phyloP scores from a whole-genome alignment of 1,139 yeast genomes.

The Maudiozyma humilis region DNA sequence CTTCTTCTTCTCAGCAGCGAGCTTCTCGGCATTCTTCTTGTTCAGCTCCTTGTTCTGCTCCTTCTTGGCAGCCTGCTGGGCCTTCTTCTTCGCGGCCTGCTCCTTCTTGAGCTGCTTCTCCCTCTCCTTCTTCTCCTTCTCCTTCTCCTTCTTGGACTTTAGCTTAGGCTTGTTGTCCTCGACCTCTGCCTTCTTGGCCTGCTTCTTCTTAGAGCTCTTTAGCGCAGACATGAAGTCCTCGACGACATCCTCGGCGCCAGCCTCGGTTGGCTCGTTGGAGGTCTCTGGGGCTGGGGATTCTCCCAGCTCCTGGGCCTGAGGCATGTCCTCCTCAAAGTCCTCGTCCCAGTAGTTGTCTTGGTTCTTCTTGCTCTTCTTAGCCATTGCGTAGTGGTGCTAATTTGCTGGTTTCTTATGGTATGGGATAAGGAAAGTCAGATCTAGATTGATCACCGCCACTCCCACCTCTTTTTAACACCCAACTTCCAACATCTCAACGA shows the following conservation, averaged over 20 bases:
- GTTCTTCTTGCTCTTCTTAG: conserved; percentile 41
- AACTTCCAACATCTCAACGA: not conserved
- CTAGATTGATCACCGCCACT: no score
- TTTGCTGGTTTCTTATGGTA: not conserved
- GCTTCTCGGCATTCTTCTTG: conserved; percentile 38
- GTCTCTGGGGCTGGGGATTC: conserved; percentile 23
- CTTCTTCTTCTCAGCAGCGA: conserved; percentile 34
- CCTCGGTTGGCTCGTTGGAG: conserved; percentile 25
- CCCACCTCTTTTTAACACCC: not conserved
- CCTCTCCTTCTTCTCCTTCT: conserved; percentile 92
- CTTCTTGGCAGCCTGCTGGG: conserved; percentile 58
- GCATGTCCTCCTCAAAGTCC: conserved; percentile 51
- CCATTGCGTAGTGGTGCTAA: conserved; percentile 24
- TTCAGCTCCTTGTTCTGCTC: conserved; percentile 47
- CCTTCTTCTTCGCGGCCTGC: conserved; percentile 79
- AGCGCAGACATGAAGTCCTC: conserved; percentile 75
- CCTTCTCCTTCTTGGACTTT: conserved; percentile 94
- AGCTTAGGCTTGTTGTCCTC: conserved; percentile 51
- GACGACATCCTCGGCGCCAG: conserved; percentile 27
- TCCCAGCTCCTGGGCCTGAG: conserved; percentile 52
- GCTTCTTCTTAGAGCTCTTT: conserved; percentile 70
- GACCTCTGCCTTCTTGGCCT: conserved; percentile 44
- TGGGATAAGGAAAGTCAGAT: not conserved
- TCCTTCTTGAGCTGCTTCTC: conserved; percentile 94
- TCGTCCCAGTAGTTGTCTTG: conserved; percentile 76